Conservation (phyloP, 2,329 filamentous ascomycete genomes). For the Parastagonospora avenae region DNA sequence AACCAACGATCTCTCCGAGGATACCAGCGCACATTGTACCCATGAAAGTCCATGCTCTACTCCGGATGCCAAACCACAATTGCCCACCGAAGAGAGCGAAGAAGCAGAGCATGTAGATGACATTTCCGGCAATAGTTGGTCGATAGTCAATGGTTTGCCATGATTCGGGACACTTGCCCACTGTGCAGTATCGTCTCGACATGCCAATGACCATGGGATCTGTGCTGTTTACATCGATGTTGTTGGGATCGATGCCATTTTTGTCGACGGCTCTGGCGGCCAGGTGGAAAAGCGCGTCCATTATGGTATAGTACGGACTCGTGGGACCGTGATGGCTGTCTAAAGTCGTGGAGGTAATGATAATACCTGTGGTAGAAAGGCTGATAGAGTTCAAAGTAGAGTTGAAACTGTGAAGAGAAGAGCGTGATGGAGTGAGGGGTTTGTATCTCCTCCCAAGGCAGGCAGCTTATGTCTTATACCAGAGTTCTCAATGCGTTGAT, state of each 20-base stretch:
- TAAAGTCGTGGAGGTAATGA: background rate
- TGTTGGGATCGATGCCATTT: conserved; percentile 27
- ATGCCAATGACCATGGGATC: conserved; percentile 19
- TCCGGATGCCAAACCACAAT: conserved; percentile 54
- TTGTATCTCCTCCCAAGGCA: background rate
- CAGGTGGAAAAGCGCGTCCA: conserved; percentile 9
- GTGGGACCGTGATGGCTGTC: background rate
- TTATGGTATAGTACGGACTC: background rate
- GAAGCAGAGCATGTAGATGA: conserved; percentile 57
- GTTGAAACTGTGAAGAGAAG: background rate
- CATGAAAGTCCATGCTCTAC: conserved; percentile 60
- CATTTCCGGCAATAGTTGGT: conserved; percentile 57
- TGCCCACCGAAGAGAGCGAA: conserved; percentile 54
- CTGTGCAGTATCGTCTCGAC: conserved; percentile 27
- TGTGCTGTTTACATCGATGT: conserved; percentile 23
- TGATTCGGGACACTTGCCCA: conserved; percentile 53
- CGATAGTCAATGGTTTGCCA: conserved; percentile 58
- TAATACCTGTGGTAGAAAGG: background rate
- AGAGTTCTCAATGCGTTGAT: background rate
- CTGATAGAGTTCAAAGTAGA: background rate
- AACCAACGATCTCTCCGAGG: conserved; percentile 60
- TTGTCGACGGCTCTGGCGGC: conserved; percentile 9
- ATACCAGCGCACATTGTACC: conserved; percentile 53
- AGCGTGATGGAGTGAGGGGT: background rate
- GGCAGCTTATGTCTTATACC: conserved; percentile 6